phyloP scores from a whole-genome alignment of 1,139 yeast species.

The Taiozyma sp. region DNA sequence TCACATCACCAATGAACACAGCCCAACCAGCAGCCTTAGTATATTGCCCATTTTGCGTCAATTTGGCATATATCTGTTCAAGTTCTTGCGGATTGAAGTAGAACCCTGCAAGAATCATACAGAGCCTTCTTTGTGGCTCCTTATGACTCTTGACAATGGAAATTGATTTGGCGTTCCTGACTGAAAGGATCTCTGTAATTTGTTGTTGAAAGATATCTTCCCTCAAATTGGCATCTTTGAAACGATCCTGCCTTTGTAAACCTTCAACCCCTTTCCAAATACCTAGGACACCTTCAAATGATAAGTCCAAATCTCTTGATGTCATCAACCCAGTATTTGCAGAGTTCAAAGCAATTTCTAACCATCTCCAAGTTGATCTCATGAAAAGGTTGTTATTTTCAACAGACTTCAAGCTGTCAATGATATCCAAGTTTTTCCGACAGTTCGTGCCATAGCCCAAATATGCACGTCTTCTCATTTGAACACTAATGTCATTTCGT shows the following conservation, averaged over 20 bases:
- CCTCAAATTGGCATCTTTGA: constrained; percentile 41
- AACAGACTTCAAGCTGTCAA: constrained; percentile 47
- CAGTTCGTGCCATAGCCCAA: constrained; percentile 75
- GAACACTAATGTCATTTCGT: constrained; percentile 59
- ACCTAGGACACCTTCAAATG: constrained; percentile 84
- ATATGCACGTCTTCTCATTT: constrained; percentile 66
- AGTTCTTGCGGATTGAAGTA: constrained; percentile 74
- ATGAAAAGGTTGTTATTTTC: constrained; percentile 53
- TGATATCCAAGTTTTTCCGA: constrained; percentile 53
- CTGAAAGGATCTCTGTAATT: constrained; percentile 16
- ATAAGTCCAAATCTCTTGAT: constrained; percentile 66
- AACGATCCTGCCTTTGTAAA: constrained; percentile 51
- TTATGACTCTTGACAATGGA: constrained; percentile 40
- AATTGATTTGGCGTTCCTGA: constrained; percentile 19
- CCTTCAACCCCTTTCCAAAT: constrained; percentile 83
- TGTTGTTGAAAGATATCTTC: constrained; percentile 19
- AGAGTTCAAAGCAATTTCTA: constrained; percentile 64
- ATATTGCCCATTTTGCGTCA: constrained; percentile 55
- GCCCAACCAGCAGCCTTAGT: constrained; percentile 99
- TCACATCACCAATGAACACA: constrained; percentile 86
- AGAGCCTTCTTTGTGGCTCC: constrained; percentile 64
- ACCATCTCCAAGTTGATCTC: constrained; percentile 88
- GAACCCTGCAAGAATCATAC: constrained; percentile 90
- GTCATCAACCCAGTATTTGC: constrained; percentile 68
- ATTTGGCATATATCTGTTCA: constrained; percentile 58